phyloP scores from a whole-genome alignment of 2,329 filamentous ascomycete genomes.

The Colletotrichum sansevieriae region DNA sequence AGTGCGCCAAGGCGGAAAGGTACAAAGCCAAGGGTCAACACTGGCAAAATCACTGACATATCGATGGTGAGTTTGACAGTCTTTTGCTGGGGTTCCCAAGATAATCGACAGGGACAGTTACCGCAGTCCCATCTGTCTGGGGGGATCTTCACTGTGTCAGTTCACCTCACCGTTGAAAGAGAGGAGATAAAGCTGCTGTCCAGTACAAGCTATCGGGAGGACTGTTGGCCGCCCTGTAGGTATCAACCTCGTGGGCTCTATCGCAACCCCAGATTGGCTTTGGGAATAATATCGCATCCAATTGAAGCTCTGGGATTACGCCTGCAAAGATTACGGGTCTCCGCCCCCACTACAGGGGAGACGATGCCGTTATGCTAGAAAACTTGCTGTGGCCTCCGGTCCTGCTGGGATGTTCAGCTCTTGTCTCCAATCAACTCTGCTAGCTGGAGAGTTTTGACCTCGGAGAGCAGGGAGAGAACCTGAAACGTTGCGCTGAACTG shows the following conservation, averaged over 20 bases:
- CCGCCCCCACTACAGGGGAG: conserved; percentile 34
- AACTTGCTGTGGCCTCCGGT: conserved; percentile 4
- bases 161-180: conserved; percentile 12
- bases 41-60: conserved; percentile 22
- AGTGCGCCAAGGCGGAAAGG: conserved; percentile 1
- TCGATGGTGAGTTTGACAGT: conserved; percentile 24
- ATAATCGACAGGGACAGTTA: conserved; percentile 26
- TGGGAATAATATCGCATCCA: conserved; percentile 16
- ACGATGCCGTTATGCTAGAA: neutral
- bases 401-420: conserved; percentile 23
- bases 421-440: conserved; percentile 32
- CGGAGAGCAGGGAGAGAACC: conserved; percentile 21
- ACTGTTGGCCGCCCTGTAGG: conserved; percentile 21
- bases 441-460: conserved; percentile 25
- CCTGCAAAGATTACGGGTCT: conserved; percentile 31
- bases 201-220: neutral
- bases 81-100: conserved; percentile 21
- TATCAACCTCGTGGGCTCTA: conserved; percentile 27
- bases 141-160: conserved; percentile 3
- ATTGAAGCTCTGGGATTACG: conserved; percentile 21
- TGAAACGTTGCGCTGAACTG: conserved; percentile 19
- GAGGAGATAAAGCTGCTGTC: conserved; percentile 14
- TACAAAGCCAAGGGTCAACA: conserved; percentile 12
- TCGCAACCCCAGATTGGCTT: conserved; percentile 18
- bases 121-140: conserved; percentile 5